phyloP scores from a whole-genome alignment of 2,329 filamentous ascomycete species.

The Fusarium solani-melongenae region DNA sequence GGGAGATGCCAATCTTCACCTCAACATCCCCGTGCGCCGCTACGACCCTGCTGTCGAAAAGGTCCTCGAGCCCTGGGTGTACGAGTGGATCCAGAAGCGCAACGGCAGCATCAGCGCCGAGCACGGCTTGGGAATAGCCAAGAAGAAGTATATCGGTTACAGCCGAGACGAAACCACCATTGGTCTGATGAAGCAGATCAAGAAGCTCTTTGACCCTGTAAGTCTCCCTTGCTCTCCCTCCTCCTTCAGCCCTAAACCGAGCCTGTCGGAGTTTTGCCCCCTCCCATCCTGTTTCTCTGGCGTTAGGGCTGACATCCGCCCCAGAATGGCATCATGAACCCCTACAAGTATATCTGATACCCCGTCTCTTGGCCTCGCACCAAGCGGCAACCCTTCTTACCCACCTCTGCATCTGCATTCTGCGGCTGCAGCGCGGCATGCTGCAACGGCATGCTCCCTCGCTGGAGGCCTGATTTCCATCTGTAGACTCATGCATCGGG shows the following conservation, averaged over 20 bases:
- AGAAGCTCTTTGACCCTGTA: conserved; percentile 93
- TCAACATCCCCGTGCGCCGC: conserved; percentile 85
- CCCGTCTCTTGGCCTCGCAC: conserved; percentile 14
- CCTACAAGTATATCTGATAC: conserved; percentile 88
- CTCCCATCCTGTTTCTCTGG: conserved; percentile 6
- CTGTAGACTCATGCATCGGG: not conserved
- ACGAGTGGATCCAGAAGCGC: conserved; percentile 92
- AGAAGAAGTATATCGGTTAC: conserved; percentile 96
- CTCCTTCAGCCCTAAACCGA: conserved; percentile 1
- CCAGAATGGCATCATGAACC: conserved; percentile 98
- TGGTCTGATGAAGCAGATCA: conserved; percentile 93
- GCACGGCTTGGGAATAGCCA: conserved; percentile 92
- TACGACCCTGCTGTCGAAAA: conserved; percentile 92
- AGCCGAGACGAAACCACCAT: conserved; percentile 90
- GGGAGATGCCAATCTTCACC: conserved; percentile 95
- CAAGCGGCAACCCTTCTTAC: conserved; percentile 28
- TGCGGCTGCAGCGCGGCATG: not conserved
- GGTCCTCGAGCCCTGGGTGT: conserved; percentile 92
- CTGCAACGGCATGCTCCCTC: conserved; percentile 18
- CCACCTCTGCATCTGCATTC: not conserved
- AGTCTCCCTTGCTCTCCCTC: conserved; percentile 52
- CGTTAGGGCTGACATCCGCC: conserved; percentile 41
- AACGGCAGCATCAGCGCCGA: conserved; percentile 96
- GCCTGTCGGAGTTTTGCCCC: not conserved
- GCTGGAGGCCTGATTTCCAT: conserved; percentile 13